Evolutionary conservation across 2,329 filamentous ascomycete species (phyloP).

Genomic region (Epichloe sylvatica): DNA sequence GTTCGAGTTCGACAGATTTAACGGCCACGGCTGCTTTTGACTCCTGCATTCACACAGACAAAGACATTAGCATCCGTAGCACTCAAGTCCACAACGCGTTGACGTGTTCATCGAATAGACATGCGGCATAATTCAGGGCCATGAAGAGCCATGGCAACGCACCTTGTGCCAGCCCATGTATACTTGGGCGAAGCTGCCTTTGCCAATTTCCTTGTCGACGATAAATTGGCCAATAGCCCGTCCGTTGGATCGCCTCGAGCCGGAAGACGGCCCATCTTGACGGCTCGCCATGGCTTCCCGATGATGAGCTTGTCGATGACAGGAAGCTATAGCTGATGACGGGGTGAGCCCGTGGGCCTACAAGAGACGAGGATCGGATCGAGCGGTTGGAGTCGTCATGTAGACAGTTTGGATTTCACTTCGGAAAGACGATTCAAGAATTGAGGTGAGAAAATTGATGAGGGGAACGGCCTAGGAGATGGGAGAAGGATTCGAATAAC

Average conservation of each 20-base stretch:
- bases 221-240: constrained; percentile 57
- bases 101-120: too few species aligned
- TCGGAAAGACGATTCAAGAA: constrained; percentile 6
- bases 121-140: not conserved
- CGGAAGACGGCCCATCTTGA: constrained; percentile 23
- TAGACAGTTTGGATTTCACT: constrained; percentile 15
- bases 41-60: constrained; percentile 36
- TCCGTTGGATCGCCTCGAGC: constrained; percentile 21
- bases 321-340: constrained; percentile 20
- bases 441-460: constrained; percentile 1
- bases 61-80: not conserved
- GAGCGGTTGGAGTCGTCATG: constrained; percentile 25
- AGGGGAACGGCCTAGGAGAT: not conserved
- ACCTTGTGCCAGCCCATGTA: constrained; percentile 80
- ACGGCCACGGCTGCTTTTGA: constrained; percentile 76
- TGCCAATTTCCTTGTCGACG: constrained; percentile 81
- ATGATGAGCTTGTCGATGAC: constrained; percentile 16
- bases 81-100: not conserved
- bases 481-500: not conserved
- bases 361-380: constrained; percentile 21
- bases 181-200: constrained; percentile 94
- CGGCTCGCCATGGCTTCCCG: constrained; percentile 27
- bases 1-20: constrained; percentile 85
- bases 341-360: constrained; percentile 23
- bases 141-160: constrained; percentile 3